Evolutionary conservation across 129 eudicot genomes (phyloP), one percentile per base, ranked within the genome.

Genomic region (Ambrosia artemisiifolia): DNA sequence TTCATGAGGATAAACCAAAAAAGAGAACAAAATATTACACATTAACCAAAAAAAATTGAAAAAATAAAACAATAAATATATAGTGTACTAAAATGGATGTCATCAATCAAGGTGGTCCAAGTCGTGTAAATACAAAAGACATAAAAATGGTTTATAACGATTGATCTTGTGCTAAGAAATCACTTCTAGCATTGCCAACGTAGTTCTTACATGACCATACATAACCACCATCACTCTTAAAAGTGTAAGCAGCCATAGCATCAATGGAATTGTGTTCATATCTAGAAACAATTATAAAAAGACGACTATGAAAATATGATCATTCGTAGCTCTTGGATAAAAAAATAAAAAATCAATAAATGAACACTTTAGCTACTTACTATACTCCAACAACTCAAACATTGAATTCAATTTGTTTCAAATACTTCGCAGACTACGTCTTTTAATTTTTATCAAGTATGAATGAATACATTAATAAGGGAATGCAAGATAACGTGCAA

Each of bases 201-300:
- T 94, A 94, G 83, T 94, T 94, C 77, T 94, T 94, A 86, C 98
- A 94, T 66, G 98, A 96, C 98, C 98, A 94, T 10, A 87, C 98
- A 73, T 94, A 94, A 75, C 92, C 98, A 62, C 98, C 98, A 51
- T 90, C 98, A 54, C 95, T 94, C 92, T 94, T 94, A 3, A 94
- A 89, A 76, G 95, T 88, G 70, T 90, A 94, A 36, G 98, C 98
- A 85, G 90, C 98, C 98, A 94, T 94, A 78, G 90, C 98, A 75
- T 94, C 98, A 48, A 94, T 94, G 30, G 90, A 90, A 72, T 95
- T 95, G 83, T 94, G 98, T 73, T 94, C 98, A 73, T 90, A 94
- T 96, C 96, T 89, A 33, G 20, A 54, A 62, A 56, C 76, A 20
- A 49, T 48, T 3, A 3, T 0, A 14, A 14, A 14, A 49, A 14